Base-by-base conservation (phyloP, 2,329 filamentous ascomycete genomes). In the Sclerotinia spermophila region DNA sequence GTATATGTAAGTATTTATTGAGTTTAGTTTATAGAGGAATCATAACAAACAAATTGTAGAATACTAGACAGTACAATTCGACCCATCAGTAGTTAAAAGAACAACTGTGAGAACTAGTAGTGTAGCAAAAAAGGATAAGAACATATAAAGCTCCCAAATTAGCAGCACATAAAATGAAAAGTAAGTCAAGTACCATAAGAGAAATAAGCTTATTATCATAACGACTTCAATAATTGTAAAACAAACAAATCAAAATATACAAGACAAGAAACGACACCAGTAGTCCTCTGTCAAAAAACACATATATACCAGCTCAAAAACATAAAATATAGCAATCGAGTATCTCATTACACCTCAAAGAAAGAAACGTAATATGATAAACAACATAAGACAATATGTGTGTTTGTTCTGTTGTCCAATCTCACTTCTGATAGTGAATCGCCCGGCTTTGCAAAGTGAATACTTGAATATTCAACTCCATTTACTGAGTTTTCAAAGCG, bases 231-330 rank as follows among this genome's bases (percentile, higher is more conserved):
- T 3, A 27, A 19, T 8, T 5, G 2, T 13, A 21, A 42, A n/a
- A n/a, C 3, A 27, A 15, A 30, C 2, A 60, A 4, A 0, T 19
- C 21, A 15, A 30, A 60, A 3, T 5, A 42, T 0, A 42, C 5
- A n/a, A 27, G 0, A 42, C n/a, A 24, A 60, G 2, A 30, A 42
- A n/a, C 30, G 17, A 42, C 8, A 11, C 19, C 21, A 30, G 3
- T 3, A 19, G 2, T 1, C 17, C 13, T 5, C 7, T 0, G 5
- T 27, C 1, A 11, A 30, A 27, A 6, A 40, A 19, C 1, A 21
- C 19, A 60, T 1, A 6, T 3, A 33, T 8, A 60, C 2, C 3
- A 27, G 15, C 10, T 60, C 1, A 21, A 1, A 27, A 19, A 27
- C 15, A 40, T 10, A 30, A 5, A 19, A 27, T 27, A 10, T 10